Evolutionary conservation across 345 rosid genomes (phyloP).

Genomic region (Gossypium australe): DNA sequence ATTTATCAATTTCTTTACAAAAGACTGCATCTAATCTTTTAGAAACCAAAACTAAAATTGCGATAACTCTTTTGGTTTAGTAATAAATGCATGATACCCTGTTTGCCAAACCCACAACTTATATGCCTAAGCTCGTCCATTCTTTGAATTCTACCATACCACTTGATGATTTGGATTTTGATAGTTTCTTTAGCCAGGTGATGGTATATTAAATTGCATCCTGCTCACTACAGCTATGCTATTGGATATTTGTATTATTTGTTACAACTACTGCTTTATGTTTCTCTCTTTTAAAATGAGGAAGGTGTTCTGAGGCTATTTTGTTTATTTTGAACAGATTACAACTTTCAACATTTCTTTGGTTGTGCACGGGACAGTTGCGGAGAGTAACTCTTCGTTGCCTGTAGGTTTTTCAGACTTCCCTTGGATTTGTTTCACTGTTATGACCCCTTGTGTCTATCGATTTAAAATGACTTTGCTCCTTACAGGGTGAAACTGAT

Average conservation of each 20-base stretch:
- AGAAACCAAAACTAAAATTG: not conserved
- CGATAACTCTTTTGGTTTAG: not conserved
- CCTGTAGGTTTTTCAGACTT: conserved; percentile 29
- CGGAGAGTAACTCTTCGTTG: conserved; percentile 46
- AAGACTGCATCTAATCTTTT: not conserved
- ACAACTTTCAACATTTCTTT: conserved; percentile 20
- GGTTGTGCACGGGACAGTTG: conserved; percentile 84
- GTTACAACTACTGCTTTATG: not conserved
- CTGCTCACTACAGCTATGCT: not conserved
- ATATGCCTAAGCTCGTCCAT: not conserved
- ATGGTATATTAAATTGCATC: not conserved
- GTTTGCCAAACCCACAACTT: not conserved
- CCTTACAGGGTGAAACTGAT: conserved; percentile 54
- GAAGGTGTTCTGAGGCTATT: not conserved
- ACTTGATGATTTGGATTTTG: not conserved
- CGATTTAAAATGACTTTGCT: not conserved
- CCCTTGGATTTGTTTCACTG: not conserved
- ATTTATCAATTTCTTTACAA: not conserved
- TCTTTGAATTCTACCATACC: not conserved
- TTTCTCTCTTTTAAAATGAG: not conserved
- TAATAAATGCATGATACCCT: not conserved
- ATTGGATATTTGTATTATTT: not conserved
- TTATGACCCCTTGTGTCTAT: not conserved
- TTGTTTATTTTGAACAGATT: not conserved
- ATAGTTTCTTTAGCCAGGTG: not conserved